Conservation (phyloP, 352 stramenopile species). For the Saprolegnia diclina region DNA sequence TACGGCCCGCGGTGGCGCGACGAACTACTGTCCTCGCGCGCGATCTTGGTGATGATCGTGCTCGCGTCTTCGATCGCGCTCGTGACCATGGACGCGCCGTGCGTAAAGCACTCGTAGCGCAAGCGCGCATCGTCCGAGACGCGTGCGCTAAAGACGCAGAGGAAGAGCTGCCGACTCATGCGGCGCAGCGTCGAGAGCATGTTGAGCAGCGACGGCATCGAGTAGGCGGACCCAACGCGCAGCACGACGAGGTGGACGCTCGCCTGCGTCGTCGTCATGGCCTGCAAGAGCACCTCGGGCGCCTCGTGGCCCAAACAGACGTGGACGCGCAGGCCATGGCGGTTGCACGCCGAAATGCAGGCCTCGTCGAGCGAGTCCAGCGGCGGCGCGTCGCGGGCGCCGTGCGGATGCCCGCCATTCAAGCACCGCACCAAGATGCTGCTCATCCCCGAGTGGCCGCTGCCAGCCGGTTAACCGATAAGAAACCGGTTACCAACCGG, state of each 20-base stretch:
- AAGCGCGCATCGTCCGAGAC: slow-evolving; percentile 60
- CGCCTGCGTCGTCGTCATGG: slow-evolving; percentile 12
- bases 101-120: slow-evolving; percentile 69
- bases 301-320: not conserved
- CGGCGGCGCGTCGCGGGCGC: slow-evolving; percentile 6
- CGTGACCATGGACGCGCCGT: slow-evolving; percentile 79
- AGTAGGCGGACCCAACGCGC: slow-evolving; percentile 31
- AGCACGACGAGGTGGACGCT: slow-evolving; percentile 23
- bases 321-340: slow-evolving; percentile 22
- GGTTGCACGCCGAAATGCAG: slow-evolving; percentile 25
- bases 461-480: not conserved
- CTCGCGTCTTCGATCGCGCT: slow-evolving; percentile 52
- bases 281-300: slow-evolving; percentile 4
- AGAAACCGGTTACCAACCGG: not conserved
- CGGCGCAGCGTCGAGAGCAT: slow-evolving; percentile 61
- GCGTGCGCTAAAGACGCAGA: slow-evolving; percentile 79
- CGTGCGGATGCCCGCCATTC: not conserved
- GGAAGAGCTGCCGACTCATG: slow-evolving; percentile 76
- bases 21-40: slow-evolving; percentile 20
- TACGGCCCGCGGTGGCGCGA: slow-evolving; percentile 31
- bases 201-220: slow-evolving; percentile 50
- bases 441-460: slow-evolving; percentile 2
- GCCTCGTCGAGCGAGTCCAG: slow-evolving; percentile 24
- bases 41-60: slow-evolving; percentile 18
- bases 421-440: slow-evolving; percentile 24